These are phyloP conservation scores for Daldinia grandis DNA, from an alignment of 495 filamentous ascomycete genomes.

Conservation along the genomic window DNA sequence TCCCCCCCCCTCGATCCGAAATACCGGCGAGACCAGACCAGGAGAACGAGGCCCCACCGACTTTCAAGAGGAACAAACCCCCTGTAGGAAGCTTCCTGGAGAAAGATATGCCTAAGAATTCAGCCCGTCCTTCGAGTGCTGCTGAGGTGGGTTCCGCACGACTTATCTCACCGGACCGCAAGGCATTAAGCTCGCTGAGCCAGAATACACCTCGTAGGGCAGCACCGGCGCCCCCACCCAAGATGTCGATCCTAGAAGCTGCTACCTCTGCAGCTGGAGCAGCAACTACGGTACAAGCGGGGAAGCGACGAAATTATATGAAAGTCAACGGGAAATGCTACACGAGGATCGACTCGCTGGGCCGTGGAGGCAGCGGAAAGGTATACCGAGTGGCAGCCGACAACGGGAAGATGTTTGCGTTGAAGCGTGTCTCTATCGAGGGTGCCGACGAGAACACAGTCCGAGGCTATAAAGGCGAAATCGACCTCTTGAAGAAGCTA, in stretches of 20 bases:
- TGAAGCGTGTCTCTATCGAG: constrained; percentile 92
- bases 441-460: constrained; percentile 86
- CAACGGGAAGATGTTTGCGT: constrained; percentile 90
- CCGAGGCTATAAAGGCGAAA: constrained; percentile 94
- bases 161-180: constrained; percentile 67
- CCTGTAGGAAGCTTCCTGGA: constrained; percentile 61
- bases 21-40: constrained; percentile 73
- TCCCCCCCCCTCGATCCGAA: constrained; percentile 65
- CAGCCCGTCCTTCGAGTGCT: constrained; percentile 51
- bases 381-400: constrained; percentile 98
- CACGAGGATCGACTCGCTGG: constrained; percentile 86
- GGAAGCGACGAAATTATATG: constrained; percentile 79
- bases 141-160: constrained; percentile 39
- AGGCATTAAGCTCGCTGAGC: constrained; percentile 73
- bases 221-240: constrained; percentile 85
- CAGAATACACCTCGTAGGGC: constrained; percentile 84
- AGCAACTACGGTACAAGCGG: constrained; percentile 72
- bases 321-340: constrained; percentile 92
- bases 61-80: constrained; percentile 74
- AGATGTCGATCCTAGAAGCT: constrained; percentile 93
- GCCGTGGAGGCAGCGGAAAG: constrained; percentile 88
- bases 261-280: constrained; percentile 87
- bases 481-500: constrained; percentile 86
- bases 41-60: constrained; percentile 82
- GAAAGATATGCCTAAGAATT: constrained; percentile 67